Percentiles rank a stretch among this genome's conserved stretches.
These are phyloP conservation scores for Komagataella mondaviorum DNA, from an alignment of 805 yeast genomes.

Conservation along the genomic window DNA sequence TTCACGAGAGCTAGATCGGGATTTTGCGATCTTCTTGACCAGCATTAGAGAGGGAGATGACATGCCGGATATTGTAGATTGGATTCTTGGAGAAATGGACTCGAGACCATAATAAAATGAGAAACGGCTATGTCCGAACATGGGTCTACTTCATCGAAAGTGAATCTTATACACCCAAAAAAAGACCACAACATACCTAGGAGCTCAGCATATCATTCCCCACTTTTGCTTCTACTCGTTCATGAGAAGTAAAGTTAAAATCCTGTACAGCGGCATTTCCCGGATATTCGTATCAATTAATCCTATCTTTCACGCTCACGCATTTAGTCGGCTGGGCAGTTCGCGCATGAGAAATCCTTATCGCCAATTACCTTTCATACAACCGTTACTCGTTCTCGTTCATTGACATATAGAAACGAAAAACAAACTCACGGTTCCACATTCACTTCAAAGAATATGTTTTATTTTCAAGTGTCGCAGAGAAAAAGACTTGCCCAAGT, in stretches of 20 bases:
- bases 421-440: background rate
- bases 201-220: too few relatives aligned
- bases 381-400: background rate
- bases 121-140: background rate
- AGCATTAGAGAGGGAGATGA: slow-evolving; percentile 9
- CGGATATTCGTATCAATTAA: background rate
- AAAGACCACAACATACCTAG: background rate
- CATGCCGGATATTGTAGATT: slow-evolving; percentile 8
- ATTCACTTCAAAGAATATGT: background rate
- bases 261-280: background rate
- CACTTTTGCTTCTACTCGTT: background rate
- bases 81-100: slow-evolving; percentile 8
- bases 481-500: slow-evolving; percentile 36
- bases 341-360: background rate
- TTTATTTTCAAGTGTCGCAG: slow-evolving; percentile 6
- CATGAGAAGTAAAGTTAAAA: too few relatives aligned
- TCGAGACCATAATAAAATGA: background rate
- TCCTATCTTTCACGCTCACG: background rate
- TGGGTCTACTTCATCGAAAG: background rate
- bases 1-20: slow-evolving; percentile 8
- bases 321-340: background rate
- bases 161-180: background rate
- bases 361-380: background rate
- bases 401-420: background rate
- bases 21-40: slow-evolving; percentile 10